Conservation (phyloP, 768 basidiomycete genomes). For the Mycena latifolia region DNA sequence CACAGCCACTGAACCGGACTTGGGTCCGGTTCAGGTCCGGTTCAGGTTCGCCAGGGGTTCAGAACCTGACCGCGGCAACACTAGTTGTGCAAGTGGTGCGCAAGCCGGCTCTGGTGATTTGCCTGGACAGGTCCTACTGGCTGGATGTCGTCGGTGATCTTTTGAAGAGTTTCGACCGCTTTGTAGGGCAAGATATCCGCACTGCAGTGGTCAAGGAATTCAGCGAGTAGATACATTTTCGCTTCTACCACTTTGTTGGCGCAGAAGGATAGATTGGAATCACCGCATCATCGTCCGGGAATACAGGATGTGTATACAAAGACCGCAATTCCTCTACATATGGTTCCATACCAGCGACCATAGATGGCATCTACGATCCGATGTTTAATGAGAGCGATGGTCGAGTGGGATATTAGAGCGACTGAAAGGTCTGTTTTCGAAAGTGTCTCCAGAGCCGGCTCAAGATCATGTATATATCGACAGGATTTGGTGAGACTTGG, state of each 20-base stretch:
- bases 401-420: neutral
- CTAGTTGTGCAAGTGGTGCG: neutral
- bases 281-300: too few species aligned
- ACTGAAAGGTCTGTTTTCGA: neutral
- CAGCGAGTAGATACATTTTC: neutral
- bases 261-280: too few species aligned
- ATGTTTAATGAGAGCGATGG: neutral
- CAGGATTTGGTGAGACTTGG: too few species aligned
- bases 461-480: too few species aligned
- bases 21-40: too few species aligned
- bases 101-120: neutral
- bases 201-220: constrained; percentile 5
- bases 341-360: neutral
- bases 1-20: too few species aligned
- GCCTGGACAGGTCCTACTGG: neutral
- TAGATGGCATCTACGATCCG: neutral
- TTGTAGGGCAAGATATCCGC: constrained; percentile 1
- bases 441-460: neutral
- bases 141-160: neutral
- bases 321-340: too few species aligned
- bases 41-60: too few species aligned
- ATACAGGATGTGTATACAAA: neutral
- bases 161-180: neutral
- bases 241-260: too few species aligned
- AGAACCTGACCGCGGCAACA: too few species aligned